These are phyloP conservation scores for Dactylellina drechsleri DNA, from an alignment of 2,329 filamentous ascomycete species.

Conservation along the genomic window DNA sequence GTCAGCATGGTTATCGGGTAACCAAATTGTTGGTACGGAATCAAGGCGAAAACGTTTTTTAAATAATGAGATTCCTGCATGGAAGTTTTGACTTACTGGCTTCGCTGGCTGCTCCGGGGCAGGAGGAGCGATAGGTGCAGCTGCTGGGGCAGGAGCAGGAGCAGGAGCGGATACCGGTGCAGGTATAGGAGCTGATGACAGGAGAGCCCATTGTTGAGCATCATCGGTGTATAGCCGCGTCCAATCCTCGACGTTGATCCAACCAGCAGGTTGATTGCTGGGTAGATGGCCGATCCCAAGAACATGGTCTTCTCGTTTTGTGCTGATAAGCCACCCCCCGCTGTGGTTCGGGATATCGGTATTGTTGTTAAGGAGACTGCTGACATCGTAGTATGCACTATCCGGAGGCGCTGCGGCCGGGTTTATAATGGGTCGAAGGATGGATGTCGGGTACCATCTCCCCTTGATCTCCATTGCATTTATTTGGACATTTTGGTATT, in stretches of 20 bases:
- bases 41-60: too few relatives aligned
- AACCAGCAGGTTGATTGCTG: conserved; percentile 40
- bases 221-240: conserved; percentile 45
- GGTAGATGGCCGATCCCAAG: conserved; percentile 52
- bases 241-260: conserved; percentile 51
- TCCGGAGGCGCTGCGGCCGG: conserved; percentile 41
- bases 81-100: conserved; percentile 24
- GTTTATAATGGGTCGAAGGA: conserved; percentile 42
- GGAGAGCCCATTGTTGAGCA: conserved; percentile 25
- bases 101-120: conserved; percentile 30
- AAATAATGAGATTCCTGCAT: not conserved
- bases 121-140: conserved; percentile 2
- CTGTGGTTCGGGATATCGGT: conserved; percentile 48
- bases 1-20: too few relatives aligned
- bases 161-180: conserved; percentile 7
- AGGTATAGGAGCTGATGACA: conserved; percentile 5
- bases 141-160: conserved; percentile 2
- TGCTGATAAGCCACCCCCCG: conserved; percentile 40
- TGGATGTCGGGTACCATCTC: conserved; percentile 50
- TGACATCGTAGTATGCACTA: conserved; percentile 49
- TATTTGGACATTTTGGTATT: conserved; percentile 53
- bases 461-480: conserved; percentile 53
- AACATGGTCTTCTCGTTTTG: conserved; percentile 38
- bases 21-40: too few relatives aligned
- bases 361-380: conserved; percentile 48